Percentiles rank a stretch among this genome's conserved stretches.
These are phyloP conservation scores for Nitzschia sp. DNA, from an alignment of 108 stramenopile species.

Conservation along the genomic window DNA sequence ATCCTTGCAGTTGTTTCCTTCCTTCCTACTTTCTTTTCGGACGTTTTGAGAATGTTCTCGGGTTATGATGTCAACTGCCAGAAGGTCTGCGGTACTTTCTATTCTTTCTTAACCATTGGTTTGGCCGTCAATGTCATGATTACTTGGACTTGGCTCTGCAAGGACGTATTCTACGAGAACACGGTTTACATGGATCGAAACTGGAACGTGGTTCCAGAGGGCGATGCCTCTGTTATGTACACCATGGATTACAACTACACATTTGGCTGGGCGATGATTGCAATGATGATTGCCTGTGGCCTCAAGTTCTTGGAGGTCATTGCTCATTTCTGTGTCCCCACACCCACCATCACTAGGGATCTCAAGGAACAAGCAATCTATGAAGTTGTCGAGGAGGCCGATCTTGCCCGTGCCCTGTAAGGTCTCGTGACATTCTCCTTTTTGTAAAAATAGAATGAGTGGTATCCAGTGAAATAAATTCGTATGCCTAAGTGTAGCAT, in stretches of 20 bases:
- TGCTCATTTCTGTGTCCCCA: conserved; percentile 30
- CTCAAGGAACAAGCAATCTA: conserved; percentile 39
- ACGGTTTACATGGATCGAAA: conserved; percentile 11
- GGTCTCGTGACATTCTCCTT: no score
- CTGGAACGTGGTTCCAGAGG: background rate
- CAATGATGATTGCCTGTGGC: conserved; percentile 23
- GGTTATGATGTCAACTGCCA: conserved; percentile 50
- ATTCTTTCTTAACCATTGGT: conserved; percentile 26
- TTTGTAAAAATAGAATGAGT: no score
- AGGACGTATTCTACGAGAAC: conserved; percentile 24
- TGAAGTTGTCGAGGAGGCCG: conserved; percentile 22
- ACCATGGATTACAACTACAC: conserved; percentile 19
- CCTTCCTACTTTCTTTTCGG: conserved; percentile 34
- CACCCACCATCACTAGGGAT: conserved; percentile 35
- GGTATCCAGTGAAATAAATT: no score
- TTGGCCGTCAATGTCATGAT: conserved; percentile 30
- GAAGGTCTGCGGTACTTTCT: conserved; percentile 24
- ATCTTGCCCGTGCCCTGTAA: background rate
- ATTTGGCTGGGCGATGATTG: conserved; percentile 30
- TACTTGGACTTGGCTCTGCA: conserved; percentile 27
- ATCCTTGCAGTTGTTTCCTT: conserved; percentile 25
- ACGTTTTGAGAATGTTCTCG: conserved; percentile 34
- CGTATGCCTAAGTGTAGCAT: no score
- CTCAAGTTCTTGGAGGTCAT: conserved; percentile 34
- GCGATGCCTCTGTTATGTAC: conserved; percentile 1